phyloP scores from a whole-genome alignment of 2,329 filamentous ascomycete genomes.

The Phyllosticta citrichinensis region DNA sequence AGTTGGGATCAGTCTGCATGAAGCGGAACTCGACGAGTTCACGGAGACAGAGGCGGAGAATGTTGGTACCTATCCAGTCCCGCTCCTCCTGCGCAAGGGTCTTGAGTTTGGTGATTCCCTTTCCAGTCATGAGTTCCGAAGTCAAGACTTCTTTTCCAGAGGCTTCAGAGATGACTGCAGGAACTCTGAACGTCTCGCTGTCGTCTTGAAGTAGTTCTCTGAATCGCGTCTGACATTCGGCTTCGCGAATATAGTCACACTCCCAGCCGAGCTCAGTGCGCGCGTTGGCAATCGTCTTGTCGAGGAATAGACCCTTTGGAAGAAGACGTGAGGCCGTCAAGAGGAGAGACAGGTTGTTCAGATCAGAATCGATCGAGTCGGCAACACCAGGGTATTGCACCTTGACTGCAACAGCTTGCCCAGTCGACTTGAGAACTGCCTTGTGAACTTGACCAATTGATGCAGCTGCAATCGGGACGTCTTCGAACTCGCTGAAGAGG shows the following conservation, averaged over 20 bases:
- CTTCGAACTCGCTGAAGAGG: slow-evolving; percentile 75
- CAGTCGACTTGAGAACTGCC: slow-evolving; percentile 65
- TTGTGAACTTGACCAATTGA: slow-evolving; percentile 96
- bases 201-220: slow-evolving; percentile 66
- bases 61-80: slow-evolving; percentile 94
- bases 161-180: slow-evolving; percentile 65
- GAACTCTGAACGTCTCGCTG: slow-evolving; percentile 64
- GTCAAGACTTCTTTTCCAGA: slow-evolving; percentile 82
- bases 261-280: slow-evolving; percentile 90
- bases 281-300: slow-evolving; percentile 96
- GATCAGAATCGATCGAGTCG: slow-evolving; percentile 89
- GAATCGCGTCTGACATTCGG: slow-evolving; percentile 69
- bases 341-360: slow-evolving; percentile 85
- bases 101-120: slow-evolving; percentile 71
- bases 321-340: slow-evolving; percentile 83
- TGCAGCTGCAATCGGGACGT: slow-evolving; percentile 85
- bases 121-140: slow-evolving; percentile 82
- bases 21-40: slow-evolving; percentile 92
- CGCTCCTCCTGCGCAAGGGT: slow-evolving; percentile 71
- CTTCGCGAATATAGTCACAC: slow-evolving; percentile 89
- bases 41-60: slow-evolving; percentile 80
- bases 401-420: slow-evolving; percentile 79
- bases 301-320: slow-evolving; percentile 83
- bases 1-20: slow-evolving; percentile 99
- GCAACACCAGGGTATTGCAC: slow-evolving; percentile 96